Conservation (phyloP, 2,329 filamentous ascomycete genomes). For the Talaromyces rugulosus region DNA sequence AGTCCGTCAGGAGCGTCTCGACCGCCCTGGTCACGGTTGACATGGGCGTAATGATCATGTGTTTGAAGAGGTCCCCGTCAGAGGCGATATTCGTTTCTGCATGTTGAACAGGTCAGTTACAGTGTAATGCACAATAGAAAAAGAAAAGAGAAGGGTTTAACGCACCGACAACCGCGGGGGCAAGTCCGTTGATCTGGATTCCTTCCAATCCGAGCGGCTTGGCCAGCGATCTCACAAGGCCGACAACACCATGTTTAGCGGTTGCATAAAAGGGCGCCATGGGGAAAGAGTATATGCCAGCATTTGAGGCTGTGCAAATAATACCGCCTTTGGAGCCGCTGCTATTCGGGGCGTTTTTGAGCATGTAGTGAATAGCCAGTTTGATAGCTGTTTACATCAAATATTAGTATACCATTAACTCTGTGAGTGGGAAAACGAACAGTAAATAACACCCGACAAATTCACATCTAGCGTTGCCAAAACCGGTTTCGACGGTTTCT, state of each 20-base stretch:
- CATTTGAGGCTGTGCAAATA: slow-evolving; percentile 53
- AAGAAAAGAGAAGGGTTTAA: neutral
- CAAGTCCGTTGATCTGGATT: slow-evolving; percentile 51
- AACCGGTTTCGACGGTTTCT: slow-evolving; percentile 21
- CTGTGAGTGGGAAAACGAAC: slow-evolving; percentile 27
- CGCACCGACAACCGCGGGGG: slow-evolving; percentile 49
- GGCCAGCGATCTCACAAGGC: slow-evolving; percentile 47
- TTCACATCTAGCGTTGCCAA: slow-evolving; percentile 34
- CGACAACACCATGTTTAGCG: slow-evolving; percentile 48
- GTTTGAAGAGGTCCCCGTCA: slow-evolving; percentile 40
- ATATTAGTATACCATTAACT: neutral
- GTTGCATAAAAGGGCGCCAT: slow-evolving; percentile 49
- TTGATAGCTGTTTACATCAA: slow-evolving; percentile 41
- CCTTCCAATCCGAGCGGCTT: slow-evolving; percentile 33
- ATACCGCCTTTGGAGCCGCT: slow-evolving; percentile 40
- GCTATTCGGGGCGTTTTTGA: slow-evolving; percentile 33
- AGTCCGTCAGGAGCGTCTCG: slow-evolving; percentile 38
- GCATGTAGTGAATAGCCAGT: slow-evolving; percentile 49
- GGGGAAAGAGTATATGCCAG: slow-evolving; percentile 50
- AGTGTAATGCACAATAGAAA: neutral
- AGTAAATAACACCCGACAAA: slow-evolving; percentile 41
- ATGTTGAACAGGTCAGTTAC: neutral
- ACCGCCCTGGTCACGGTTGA: slow-evolving; percentile 45
- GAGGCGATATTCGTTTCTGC: slow-evolving; percentile 47
- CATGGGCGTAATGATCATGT: slow-evolving; percentile 52